Percentiles rank a stretch among this genome's conserved stretches.
These are phyloP conservation scores for Hippophae rhamnoides DNA, from an alignment of 306 rosid species.

Conservation along the genomic window DNA sequence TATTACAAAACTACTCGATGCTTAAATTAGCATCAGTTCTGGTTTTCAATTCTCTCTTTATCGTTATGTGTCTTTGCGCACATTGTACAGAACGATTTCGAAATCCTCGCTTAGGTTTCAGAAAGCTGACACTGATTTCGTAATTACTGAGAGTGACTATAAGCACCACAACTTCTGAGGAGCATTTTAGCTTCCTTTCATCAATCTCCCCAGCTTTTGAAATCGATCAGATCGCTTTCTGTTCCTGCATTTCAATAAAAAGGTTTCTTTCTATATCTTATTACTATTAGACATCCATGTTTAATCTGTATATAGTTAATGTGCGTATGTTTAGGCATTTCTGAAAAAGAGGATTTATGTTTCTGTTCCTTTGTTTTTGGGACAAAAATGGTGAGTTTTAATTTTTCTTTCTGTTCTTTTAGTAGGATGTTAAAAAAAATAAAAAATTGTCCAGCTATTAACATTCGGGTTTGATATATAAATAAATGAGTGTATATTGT, in stretches of 20 bases:
- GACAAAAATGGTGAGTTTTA: constrained; percentile 21
- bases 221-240: constrained; percentile 23
- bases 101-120: constrained; percentile 18
- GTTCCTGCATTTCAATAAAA: constrained; percentile 22
- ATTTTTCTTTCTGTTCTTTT: background rate
- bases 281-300: background rate
- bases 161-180: constrained; percentile 1
- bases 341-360: background rate
- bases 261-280: constrained; percentile 4
- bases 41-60: background rate
- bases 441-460: background rate
- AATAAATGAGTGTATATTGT: background rate
- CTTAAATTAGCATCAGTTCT: background rate
- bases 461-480: background rate
- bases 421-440: background rate
- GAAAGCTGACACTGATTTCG: background rate
- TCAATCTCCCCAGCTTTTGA: constrained; percentile 8
- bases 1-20: background rate
- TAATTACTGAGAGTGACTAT: background rate
- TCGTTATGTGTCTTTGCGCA: background rate
- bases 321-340: background rate
- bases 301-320: background rate
- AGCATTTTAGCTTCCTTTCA: constrained; percentile 18
- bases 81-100: constrained; percentile 6
- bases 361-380: background rate